Conservation (phyloP, 768 basidiomycete genomes). For the Grammothele lineata region DNA sequence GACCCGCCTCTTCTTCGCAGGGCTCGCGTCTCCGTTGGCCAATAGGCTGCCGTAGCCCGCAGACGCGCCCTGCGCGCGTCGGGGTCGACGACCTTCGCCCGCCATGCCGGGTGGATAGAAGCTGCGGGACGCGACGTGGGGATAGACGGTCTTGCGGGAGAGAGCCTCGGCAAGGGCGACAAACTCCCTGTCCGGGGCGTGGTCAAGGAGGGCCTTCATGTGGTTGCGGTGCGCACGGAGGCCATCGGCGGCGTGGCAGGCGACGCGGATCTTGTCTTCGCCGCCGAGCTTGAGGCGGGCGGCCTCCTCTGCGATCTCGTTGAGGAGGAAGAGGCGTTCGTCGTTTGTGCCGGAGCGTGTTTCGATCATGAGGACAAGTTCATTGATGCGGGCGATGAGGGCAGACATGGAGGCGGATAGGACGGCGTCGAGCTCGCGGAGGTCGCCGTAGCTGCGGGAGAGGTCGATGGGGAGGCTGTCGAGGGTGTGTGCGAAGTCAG, state of each 20-base stretch:
- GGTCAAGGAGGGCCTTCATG: slow-evolving; percentile 56
- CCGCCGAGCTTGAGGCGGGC: slow-evolving; percentile 86
- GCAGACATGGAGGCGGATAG: slow-evolving; percentile 81
- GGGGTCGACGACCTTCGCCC: slow-evolving; percentile 54
- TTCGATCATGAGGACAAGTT: slow-evolving; percentile 75
- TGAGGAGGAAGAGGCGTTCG: slow-evolving; percentile 80
- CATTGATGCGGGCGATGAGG: slow-evolving; percentile 76
- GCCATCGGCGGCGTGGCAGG: slow-evolving; percentile 85
- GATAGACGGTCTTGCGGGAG: slow-evolving; percentile 64
- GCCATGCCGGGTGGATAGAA: slow-evolving; percentile 55
- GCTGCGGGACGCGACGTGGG: slow-evolving; percentile 67
- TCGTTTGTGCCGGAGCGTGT: slow-evolving; percentile 52
- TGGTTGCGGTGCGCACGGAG: slow-evolving; percentile 64
- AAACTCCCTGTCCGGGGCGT: slow-evolving; percentile 60
- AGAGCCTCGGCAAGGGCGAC: slow-evolving; percentile 35
- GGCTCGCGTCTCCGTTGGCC: slow-evolving; percentile 53
- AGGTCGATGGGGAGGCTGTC: slow-evolving; percentile 93
- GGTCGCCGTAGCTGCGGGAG: slow-evolving; percentile 90
- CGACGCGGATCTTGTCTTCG: slow-evolving; percentile 97
- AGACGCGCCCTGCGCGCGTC: slow-evolving; percentile 39
- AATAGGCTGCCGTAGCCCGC: slow-evolving; percentile 45
- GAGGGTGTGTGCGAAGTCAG: slow-evolving; percentile 87
- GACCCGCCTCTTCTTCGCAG: slow-evolving; percentile 59
- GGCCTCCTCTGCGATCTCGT: slow-evolving; percentile 94
- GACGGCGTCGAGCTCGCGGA: slow-evolving; percentile 98